Conservation (phyloP, 352 stramenopile species). For the Aphanomyces stellatus region DNA sequence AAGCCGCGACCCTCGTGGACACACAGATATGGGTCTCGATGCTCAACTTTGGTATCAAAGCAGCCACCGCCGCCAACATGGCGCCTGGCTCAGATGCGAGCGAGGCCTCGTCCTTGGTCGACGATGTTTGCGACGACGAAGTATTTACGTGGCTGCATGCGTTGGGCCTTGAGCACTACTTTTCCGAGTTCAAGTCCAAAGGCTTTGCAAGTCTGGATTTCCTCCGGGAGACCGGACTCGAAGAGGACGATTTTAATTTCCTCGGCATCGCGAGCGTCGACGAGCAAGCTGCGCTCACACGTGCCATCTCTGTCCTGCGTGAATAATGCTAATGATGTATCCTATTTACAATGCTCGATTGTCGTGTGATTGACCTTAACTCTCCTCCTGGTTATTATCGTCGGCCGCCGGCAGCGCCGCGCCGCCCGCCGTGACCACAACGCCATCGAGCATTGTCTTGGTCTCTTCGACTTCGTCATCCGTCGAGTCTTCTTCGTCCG, state of each 20-base stretch:
- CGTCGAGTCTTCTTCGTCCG: not conserved
- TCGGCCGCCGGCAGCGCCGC: not conserved
- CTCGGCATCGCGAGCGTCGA: slow-evolving; percentile 56
- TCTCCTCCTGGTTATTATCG: slow-evolving; percentile 19
- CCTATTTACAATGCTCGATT: not conserved
- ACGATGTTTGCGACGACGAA: no score
- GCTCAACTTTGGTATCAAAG: not conserved
- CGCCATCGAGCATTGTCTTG: slow-evolving; percentile 23
- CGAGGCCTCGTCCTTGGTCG: no score
- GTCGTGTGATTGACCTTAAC: not conserved
- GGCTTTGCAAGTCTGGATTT: slow-evolving; percentile 68
- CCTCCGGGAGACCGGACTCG: slow-evolving; percentile 79
- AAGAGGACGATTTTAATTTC: slow-evolving; percentile 79
- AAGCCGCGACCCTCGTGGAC: not conserved
- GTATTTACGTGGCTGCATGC: slow-evolving; percentile 61
- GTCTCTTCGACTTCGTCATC: slow-evolving; percentile 27
- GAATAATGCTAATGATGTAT: no score
- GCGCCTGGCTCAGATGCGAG: not conserved
- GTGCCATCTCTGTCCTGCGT: not conserved
- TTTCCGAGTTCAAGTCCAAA: slow-evolving; percentile 56
- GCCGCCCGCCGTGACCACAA: not conserved
- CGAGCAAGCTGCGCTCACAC: not conserved
- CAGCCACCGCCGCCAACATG: not conserved
- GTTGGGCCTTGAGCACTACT: slow-evolving; percentile 47
- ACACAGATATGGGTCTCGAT: not conserved